phyloP scores from a whole-genome alignment of 257 asterid species.

The Echites panduratus region DNA sequence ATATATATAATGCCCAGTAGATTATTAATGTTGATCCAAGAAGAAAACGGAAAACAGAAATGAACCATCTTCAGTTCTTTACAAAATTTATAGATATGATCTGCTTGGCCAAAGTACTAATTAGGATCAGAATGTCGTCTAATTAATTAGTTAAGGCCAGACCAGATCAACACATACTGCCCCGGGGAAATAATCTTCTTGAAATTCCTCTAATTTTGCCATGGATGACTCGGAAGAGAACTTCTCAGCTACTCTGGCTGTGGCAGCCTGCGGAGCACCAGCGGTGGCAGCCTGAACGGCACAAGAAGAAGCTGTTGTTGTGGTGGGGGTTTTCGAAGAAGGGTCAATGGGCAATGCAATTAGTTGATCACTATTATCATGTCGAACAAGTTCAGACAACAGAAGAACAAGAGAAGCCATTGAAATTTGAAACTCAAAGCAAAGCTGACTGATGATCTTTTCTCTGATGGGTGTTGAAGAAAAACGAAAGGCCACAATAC shows the following conservation, averaged over 20 bases:
- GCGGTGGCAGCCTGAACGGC: background rate
- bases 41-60: no score
- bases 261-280: background rate
- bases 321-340: constrained; percentile 15
- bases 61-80: no score
- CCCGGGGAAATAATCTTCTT: constrained; percentile 23
- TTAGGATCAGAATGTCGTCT: background rate
- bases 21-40: no score
- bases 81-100: no score
- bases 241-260: constrained; percentile 2
- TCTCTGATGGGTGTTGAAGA: background rate
- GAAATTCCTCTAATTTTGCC: constrained; percentile 8
- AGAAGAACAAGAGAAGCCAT: constrained; percentile 71
- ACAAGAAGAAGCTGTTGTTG: constrained; percentile 11
- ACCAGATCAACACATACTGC: constrained; percentile 27
- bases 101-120: no score
- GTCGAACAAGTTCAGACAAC: constrained; percentile 47
- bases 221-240: constrained; percentile 9
- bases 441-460: background rate
- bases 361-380: constrained; percentile 34
- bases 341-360: constrained; percentile 14
- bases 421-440: background rate
- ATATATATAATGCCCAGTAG: no score
- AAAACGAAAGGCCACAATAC: background rate
- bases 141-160: constrained; percentile 28